phyloP scores from a whole-genome alignment of 2,329 filamentous ascomycete species.

The Arthroderma uncinatum region DNA sequence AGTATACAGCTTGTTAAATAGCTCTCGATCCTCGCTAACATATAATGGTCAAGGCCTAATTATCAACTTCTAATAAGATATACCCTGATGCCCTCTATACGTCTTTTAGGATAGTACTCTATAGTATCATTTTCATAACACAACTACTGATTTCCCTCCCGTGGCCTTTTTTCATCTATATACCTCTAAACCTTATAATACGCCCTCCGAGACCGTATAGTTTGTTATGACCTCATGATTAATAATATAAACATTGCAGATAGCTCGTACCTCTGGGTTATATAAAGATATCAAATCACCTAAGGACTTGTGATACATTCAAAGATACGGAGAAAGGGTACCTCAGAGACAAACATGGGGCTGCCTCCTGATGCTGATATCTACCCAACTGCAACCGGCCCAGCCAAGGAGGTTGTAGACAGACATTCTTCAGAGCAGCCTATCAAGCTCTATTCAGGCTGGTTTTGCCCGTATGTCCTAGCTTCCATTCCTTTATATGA shows the following conservation, averaged over 20 bases:
- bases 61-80: no score
- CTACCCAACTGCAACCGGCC: slow-evolving; percentile 36
- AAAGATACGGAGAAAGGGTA: not conserved
- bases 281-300: not conserved
- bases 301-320: not conserved
- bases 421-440: slow-evolving; percentile 26
- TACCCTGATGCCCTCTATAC: no score
- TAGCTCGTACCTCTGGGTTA: not conserved
- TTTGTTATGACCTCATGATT: not conserved
- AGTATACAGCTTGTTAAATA: no score
- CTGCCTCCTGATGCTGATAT: slow-evolving; percentile 32
- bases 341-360: slow-evolving; percentile 15
- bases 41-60: no score
- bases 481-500: not conserved
- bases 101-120: no score
- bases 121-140: no score
- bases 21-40: no score
- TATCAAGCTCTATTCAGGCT: slow-evolving; percentile 57
- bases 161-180: no score
- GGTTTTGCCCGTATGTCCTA: slow-evolving; percentile 51
- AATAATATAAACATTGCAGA: not conserved
- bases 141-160: no score
- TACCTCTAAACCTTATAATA: not conserved
- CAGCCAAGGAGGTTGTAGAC: slow-evolving; percentile 30
- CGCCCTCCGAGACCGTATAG: not conserved